A percentile compares a stretch with the other conserved stretches of the same genome.
phyloP scores from a whole-genome alignment of 495 filamentous ascomycete genomes.

The Penicillium turbatum region DNA sequence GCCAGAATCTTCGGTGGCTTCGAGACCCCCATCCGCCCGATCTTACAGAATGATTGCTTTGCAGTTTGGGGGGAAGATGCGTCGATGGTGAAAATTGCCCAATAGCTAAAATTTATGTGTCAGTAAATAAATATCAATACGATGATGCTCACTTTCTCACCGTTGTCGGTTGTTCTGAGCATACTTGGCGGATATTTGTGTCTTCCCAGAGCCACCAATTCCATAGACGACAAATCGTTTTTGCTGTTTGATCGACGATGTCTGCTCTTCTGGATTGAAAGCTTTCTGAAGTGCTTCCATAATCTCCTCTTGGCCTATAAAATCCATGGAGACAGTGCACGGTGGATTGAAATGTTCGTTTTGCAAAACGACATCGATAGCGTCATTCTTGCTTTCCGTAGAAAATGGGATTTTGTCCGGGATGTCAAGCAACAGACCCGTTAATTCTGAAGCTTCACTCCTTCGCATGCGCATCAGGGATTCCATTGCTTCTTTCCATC shows the following conservation, averaged over 20 bases:
- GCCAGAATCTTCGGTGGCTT: not conserved
- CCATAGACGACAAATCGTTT: not conserved
- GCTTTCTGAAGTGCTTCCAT: not conserved
- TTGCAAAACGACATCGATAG: not conserved
- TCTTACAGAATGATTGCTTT: not conserved
- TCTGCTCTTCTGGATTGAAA: not conserved
- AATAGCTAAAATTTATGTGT: not conserved
- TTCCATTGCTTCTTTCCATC: constrained; percentile 3
- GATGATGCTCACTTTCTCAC: not conserved
- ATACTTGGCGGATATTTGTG: not conserved
- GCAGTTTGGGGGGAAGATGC: not conserved
- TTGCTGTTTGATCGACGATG: not conserved
- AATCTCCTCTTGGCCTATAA: not conserved
- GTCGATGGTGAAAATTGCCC: not conserved
- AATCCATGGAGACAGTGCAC: not conserved
- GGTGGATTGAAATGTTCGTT: not conserved
- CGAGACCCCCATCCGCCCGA: not conserved
- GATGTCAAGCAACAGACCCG: not conserved
- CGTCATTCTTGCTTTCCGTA: not conserved
- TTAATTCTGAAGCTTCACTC: not conserved
- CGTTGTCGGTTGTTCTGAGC: not conserved
- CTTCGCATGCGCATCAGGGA: not conserved
- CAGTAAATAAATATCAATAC: not conserved
- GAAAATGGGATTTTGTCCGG: not conserved
- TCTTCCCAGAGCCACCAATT: not conserved